Evolutionary conservation across 192 early-diverging fungal genomes (phyloP).

Genomic region (Obelidium mucronatum): DNA sequence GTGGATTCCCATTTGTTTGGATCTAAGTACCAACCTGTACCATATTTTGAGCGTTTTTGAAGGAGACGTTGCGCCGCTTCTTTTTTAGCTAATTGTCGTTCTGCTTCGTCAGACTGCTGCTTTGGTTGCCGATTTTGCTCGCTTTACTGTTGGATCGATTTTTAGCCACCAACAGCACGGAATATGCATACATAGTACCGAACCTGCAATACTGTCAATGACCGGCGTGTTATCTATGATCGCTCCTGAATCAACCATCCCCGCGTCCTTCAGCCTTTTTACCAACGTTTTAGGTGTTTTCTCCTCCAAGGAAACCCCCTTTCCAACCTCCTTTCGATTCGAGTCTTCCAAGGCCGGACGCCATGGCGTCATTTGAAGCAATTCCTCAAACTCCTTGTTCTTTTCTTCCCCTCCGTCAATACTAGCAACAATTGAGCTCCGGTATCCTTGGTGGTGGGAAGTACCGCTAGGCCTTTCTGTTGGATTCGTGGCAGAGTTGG

Average conservation of each 20-base stretch:
- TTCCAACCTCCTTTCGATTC: not conserved
- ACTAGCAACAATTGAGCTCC: not conserved
- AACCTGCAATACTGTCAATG: too few relatives aligned
- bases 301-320: not conserved
- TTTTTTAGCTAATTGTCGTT: not conserved
- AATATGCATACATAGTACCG: too few relatives aligned
- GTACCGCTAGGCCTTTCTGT: not conserved
- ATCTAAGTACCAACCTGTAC: not conserved
- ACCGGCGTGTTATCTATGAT: too few relatives aligned
- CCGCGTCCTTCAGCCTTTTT: not conserved
- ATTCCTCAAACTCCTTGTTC: not conserved
- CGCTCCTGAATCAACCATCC: not conserved
- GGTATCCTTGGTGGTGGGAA: not conserved
- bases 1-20: not conserved
- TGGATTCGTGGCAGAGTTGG: not conserved
- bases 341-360: constrained; percentile 1
- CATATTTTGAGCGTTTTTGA: not conserved
- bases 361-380: not conserved
- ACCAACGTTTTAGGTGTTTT: not conserved
- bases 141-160: not conserved
- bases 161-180: too few relatives aligned
- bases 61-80: not conserved
- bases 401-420: not conserved
- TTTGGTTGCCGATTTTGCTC: not conserved
- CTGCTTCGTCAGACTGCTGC: not conserved